Evolutionary conservation across 73 alveolate species (phyloP).

Genomic region (Stentor roeselii): DNA sequence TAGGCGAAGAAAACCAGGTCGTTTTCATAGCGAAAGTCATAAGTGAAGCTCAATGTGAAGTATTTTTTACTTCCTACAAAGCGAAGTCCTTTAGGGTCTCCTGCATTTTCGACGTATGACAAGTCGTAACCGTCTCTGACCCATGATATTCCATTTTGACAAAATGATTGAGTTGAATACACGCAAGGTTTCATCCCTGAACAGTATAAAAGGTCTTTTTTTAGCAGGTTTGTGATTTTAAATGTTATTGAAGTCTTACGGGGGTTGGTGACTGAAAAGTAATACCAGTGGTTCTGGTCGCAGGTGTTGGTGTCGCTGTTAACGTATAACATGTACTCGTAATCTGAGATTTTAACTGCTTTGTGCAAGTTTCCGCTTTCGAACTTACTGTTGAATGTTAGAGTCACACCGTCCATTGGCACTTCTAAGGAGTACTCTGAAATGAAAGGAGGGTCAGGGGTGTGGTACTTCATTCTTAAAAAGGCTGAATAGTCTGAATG

Average conservation of each 20-base stretch:
- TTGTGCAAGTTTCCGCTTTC: slow-evolving; percentile 12
- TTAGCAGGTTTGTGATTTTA: slow-evolving; percentile 97
- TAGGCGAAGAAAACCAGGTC: slow-evolving; percentile 98
- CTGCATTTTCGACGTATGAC: slow-evolving; percentile 71
- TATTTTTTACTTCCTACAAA: slow-evolving; percentile 34
- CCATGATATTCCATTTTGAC: slow-evolving; percentile 59
- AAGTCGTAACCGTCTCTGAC: slow-evolving; percentile 82
- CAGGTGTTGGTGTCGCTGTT: slow-evolving; percentile 97
- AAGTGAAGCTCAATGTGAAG: slow-evolving; percentile 94
- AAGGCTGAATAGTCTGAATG: neutral
- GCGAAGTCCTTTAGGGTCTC: too few species aligned
- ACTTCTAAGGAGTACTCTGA: neutral
- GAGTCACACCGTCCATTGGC: slow-evolving; percentile 50
- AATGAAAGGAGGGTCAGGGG: neutral
- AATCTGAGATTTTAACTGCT: slow-evolving; percentile 5
- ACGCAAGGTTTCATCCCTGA: slow-evolving; percentile 86
- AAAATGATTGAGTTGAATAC: slow-evolving; percentile 54
- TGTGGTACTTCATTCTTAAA: neutral
- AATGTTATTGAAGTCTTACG: slow-evolving; percentile 51
- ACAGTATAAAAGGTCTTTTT: slow-evolving; percentile 90
- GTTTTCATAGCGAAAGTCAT: slow-evolving; percentile 90
- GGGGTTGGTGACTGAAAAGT: slow-evolving; percentile 91
- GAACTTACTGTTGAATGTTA: neutral
- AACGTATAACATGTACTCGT: slow-evolving; percentile 89
- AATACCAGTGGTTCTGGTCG: slow-evolving; percentile 99